These are phyloP conservation scores for Sporothrix pseudoabietina DNA, from an alignment of 2,329 filamentous ascomycete genomes.

Conservation along the genomic window DNA sequence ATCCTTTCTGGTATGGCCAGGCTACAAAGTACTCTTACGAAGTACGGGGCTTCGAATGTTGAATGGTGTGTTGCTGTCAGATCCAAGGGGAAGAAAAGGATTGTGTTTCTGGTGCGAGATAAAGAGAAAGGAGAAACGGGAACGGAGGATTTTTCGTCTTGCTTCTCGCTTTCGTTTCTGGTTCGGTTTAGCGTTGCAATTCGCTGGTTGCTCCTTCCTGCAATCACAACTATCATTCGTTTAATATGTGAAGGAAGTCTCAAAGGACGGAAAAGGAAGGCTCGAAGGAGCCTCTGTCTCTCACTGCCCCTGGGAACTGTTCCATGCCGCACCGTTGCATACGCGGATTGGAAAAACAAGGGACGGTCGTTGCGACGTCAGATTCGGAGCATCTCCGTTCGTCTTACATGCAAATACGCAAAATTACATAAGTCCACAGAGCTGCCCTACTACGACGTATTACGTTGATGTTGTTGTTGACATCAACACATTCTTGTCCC, in stretches of 20 bases:
- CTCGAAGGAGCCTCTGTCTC: background rate
- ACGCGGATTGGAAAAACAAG: background rate
- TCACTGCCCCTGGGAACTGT: background rate
- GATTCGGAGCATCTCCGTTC: background rate
- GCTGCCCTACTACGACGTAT: background rate
- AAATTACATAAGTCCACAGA: background rate
- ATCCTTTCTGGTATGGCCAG: background rate
- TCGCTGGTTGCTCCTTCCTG: conserved; percentile 1
- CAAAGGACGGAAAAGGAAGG: background rate
- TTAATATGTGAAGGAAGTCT: background rate
- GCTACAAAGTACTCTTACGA: background rate
- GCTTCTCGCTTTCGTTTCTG: background rate
- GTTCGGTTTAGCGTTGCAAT: background rate
- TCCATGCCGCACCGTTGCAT: background rate
- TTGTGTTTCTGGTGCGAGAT: background rate
- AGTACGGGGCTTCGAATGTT: background rate
- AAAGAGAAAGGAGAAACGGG: background rate
- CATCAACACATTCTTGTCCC: background rate
- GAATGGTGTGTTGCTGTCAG: background rate
- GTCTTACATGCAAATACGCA: background rate
- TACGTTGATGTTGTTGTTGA: background rate
- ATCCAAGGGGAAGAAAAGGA: background rate
- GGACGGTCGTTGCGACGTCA: background rate
- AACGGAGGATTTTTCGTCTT: background rate
- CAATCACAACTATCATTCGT: background rate